Base-by-base conservation (phyloP, 331 rosid species). In the Saraca asoca region DNA sequence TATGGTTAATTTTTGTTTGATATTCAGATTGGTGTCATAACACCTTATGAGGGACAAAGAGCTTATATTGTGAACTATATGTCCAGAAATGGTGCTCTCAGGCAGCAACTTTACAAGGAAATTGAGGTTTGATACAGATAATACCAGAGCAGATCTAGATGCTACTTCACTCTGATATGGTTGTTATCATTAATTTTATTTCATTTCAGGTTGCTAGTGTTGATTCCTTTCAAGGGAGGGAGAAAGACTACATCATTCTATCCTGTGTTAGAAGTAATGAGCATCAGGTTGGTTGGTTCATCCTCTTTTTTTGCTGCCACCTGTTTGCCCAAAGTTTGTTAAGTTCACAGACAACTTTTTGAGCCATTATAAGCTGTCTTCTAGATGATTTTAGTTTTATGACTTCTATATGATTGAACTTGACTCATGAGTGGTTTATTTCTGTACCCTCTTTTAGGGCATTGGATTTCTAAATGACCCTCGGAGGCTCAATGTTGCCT, bases 151-250 rank as follows among this genome's bases (percentile, higher is more conserved):
- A 51, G 14, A n/a, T 9, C 33, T 54, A 35, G 68, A 19, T 4
- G 31, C 31, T 53, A 44, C 50, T 37, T 49, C 33, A 59, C 66
- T 53, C 35, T 18, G 34, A 10, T 17, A 18, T 43, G 37, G 12
- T 55, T 61, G 7, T 53, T 57, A 14, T 24, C 58, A 62, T 48
- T n/a, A 57, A 31, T 71, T 59, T 65, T 33, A 57, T 81, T 24
- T 76, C 62, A 19, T 74, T 69, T 62, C 82, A 93, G 98, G 98
- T 93, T 88, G 99, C 99, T 17, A 94, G 99, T 61, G 99, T 94
- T 13, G 99, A 94, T 85, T 94, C 99, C 64, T 94, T 94, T 81
- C 99, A 94, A 77, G 99, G 99, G 79, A 90, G 99, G 84, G 99
- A 94, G 75, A 94, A 94, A 76, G 99, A 94, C 76, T 94, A 90